These are phyloP conservation scores for Cyclospora cayetanensis DNA, from an alignment of 169 alveolate genomes.

Conservation along the genomic window DNA sequence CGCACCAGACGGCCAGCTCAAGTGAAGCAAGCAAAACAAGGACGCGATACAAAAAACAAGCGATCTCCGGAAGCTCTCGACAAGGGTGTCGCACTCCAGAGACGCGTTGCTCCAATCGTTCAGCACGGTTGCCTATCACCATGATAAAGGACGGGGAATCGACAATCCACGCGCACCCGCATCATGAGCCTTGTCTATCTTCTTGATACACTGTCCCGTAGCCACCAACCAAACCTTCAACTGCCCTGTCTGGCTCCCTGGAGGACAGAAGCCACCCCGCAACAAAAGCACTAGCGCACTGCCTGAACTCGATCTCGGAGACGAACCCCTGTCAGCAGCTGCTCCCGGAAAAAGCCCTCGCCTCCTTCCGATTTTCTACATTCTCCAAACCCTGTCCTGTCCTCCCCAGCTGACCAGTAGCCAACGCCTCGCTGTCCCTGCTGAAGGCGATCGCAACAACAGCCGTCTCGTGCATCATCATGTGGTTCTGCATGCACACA, in stretches of 20 bases:
- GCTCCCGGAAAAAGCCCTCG: too few species aligned
- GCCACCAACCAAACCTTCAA: conserved; percentile 81
- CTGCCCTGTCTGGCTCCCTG: conserved; percentile 47
- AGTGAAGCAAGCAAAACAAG: not conserved
- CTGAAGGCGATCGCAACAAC: conserved; percentile 86
- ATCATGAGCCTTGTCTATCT: conserved; percentile 80
- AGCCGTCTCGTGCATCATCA: conserved; percentile 86
- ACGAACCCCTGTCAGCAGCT: too few species aligned
- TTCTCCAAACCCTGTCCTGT: too few species aligned
- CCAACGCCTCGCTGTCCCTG: conserved; percentile 87
- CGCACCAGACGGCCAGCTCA: not conserved
- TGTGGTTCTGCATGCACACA: conserved; percentile 70
- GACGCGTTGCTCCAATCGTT: too few species aligned
- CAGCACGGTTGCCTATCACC: too few species aligned
- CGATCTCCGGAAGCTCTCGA: too few species aligned
- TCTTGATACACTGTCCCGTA: conserved; percentile 82
- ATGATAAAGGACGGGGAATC: not conserved
- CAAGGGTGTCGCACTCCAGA: too few species aligned
- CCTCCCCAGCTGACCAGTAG: conserved; percentile 81
- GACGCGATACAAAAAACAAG: too few species aligned
- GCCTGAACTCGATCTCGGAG: not conserved
- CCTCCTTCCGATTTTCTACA: too few species aligned
- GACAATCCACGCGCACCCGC: conserved; percentile 55
- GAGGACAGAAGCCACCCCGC: not conserved
- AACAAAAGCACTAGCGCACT: not conserved